Base-by-base conservation (phyloP, 495 filamentous ascomycete species). In the Lasiosphaeria ovina region DNA sequence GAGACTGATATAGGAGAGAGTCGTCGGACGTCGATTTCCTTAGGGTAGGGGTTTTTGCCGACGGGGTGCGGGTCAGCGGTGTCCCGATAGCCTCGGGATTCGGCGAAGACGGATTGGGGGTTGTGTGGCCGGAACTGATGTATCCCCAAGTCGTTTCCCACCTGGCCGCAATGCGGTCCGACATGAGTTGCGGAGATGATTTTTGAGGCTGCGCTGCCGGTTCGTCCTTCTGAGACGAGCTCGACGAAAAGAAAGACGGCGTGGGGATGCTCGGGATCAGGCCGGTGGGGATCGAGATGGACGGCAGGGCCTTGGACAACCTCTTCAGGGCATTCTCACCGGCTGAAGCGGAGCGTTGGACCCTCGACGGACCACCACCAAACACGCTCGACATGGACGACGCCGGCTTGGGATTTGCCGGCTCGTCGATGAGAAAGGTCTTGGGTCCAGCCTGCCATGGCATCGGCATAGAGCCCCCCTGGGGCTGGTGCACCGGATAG, bases 11-110 rank as follows among this genome's bases (percentile, higher is more conserved):
- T 11, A 89, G 81, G 52, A 94, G 72, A 3, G 89, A 92, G 44
- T 91, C 85, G 66, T 94, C 88, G 6, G 92, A 96, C 1, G 86
- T 86, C 0, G 84, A 82, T 57, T 85, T 78, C 32, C 85, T 81
- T 14, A 93, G 69, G 3, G 62, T 53, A 6, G 65, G 64, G 34
- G 73, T 64, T 35, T 64, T 66, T 9, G 34, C 14, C 38, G 56
- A 58, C n/a, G 47, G 31, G 14, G 60, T 57, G 34, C 35, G 45
- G 58, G 57, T 54, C 66, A 65, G 51, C 67, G 48, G 35, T 72
- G 70, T 31, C 68, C 74, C n/a, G 70, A 66, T 16, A 61, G 58
- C 6, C 65, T 54, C 2, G 67, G 54, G 6, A 32, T 32, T 57
- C 49, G 55, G 38, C 17, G 24, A 35, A 42, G 47, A 17, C 31